These are phyloP conservation scores for Rhododendron williamsianum DNA, from an alignment of 148 eudicot species.

Conservation along the genomic window DNA sequence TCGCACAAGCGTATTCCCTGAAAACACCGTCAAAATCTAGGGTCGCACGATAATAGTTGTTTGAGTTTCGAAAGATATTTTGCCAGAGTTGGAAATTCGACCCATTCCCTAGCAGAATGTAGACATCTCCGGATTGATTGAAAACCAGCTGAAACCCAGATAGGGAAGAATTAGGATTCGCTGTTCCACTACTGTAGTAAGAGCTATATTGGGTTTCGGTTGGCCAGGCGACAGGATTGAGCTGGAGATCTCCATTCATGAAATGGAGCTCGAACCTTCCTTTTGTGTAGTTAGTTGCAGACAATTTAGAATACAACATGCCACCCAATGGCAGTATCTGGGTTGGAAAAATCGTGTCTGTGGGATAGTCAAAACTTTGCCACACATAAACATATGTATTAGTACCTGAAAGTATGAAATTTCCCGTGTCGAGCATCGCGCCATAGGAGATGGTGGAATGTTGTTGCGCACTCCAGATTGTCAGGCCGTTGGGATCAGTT, in stretches of 20 bases:
- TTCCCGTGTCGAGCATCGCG: not conserved
- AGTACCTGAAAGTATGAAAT: not conserved
- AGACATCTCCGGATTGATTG: not conserved
- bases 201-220: not conserved
- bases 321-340: not conserved
- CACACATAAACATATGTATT: not conserved
- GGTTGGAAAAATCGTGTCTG: not conserved
- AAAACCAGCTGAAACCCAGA: conserved; percentile 2
- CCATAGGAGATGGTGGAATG: not conserved
- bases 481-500: not conserved
- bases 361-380: not conserved
- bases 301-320: not conserved
- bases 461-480: not conserved
- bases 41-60: not conserved
- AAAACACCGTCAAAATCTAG: conserved; percentile 3
- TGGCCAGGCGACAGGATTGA: not conserved
- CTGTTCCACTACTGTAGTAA: not conserved
- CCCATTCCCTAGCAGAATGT: not conserved
- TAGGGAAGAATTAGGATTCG: not conserved
- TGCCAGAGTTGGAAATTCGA: not conserved
- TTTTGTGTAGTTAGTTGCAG: not conserved
- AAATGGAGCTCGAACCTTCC: not conserved
- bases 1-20: not conserved
- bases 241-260: not conserved
- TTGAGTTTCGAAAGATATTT: not conserved